A percentile compares a stretch with the other conserved stretches of the same genome.
Evolutionary conservation across 768 basidiomycete genomes (phyloP).

Genomic region (Asterophora parasitica): DNA sequence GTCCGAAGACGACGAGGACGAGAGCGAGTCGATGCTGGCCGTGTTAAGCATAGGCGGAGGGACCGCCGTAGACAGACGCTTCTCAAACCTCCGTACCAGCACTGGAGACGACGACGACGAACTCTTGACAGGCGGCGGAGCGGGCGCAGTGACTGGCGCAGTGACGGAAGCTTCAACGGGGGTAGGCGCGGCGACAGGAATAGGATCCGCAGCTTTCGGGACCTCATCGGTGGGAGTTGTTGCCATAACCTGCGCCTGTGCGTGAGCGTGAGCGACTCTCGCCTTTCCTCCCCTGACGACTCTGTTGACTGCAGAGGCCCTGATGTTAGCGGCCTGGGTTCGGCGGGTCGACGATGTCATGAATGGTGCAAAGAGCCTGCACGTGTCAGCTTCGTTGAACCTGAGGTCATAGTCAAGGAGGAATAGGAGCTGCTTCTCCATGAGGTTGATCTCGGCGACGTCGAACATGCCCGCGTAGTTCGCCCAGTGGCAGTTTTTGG

Average conservation of each 20-base stretch:
- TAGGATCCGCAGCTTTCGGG: conserved; percentile 31
- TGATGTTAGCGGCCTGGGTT: conserved; percentile 30
- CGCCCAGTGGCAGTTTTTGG: conserved; percentile 94
- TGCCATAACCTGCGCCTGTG: conserved; percentile 32
- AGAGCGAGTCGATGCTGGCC: conserved; percentile 35
- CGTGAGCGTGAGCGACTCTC: conserved; percentile 44
- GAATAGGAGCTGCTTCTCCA: conserved; percentile 95
- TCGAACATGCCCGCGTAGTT: conserved; percentile 73
- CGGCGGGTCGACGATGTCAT: conserved; percentile 29
- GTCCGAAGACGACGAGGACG: conserved; percentile 47
- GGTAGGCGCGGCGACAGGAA: too few species aligned
- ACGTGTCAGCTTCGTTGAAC: conserved; percentile 80
- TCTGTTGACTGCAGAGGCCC: conserved; percentile 47
- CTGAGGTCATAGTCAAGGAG: conserved; percentile 91
- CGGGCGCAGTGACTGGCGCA: conserved; percentile 27
- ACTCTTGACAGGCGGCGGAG: conserved; percentile 28
- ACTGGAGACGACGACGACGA: conserved; percentile 49
- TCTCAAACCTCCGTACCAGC: conserved; percentile 34
- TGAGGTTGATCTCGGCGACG: conserved; percentile 80
- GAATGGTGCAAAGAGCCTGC: conserved; percentile 66
- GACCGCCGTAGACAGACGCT: conserved; percentile 40
- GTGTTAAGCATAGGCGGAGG: conserved; percentile 40
- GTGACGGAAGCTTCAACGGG: conserved; percentile 29
- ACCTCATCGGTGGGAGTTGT: conserved; percentile 37
- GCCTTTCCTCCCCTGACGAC: conserved; percentile 48